A percentile compares a stretch with the other conserved stretches of the same genome.
Evolutionary conservation across 805 yeast genomes (phyloP).

Genomic region (Starmera dryadoides): DNA sequence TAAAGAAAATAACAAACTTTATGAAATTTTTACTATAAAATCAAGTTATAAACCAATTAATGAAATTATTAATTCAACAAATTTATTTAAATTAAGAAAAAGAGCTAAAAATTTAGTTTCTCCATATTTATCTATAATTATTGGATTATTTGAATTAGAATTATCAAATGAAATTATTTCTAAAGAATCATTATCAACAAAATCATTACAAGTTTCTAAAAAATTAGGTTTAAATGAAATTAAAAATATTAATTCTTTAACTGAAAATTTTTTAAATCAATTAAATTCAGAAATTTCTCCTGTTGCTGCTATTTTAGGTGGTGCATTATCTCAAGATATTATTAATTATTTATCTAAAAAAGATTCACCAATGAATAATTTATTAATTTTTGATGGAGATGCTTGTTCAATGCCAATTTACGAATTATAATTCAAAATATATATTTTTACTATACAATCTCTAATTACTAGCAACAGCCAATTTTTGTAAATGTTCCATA

Average conservation of each 20-base stretch:
- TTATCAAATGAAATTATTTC: slow-evolving; percentile 18
- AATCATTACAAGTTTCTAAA: slow-evolving; percentile 24
- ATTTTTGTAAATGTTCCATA: slow-evolving; percentile 89
- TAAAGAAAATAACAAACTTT: slow-evolving; percentile 25
- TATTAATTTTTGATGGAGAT: slow-evolving; percentile 68
- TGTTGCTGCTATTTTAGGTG: slow-evolving; percentile 83
- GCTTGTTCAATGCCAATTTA: slow-evolving; percentile 74
- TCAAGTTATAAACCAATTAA: slow-evolving; percentile 30
- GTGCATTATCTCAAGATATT: slow-evolving; percentile 83
- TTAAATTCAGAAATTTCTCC: slow-evolving; percentile 67
- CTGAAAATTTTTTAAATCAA: slow-evolving; percentile 35
- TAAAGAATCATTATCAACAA: slow-evolving; percentile 20
- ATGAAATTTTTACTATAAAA: slow-evolving; percentile 30
- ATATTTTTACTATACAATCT: neutral
- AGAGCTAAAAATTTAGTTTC: slow-evolving; percentile 41
- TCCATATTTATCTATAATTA: slow-evolving; percentile 49
- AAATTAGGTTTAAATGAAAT: slow-evolving; percentile 33
- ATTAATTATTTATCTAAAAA: slow-evolving; percentile 72
- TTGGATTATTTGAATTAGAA: slow-evolving; percentile 49
- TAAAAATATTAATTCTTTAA: slow-evolving; percentile 27
- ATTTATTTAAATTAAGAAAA: slow-evolving; percentile 20
- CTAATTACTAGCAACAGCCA: slow-evolving; percentile 55
- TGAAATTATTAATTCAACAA: slow-evolving; percentile 23
- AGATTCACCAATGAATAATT: slow-evolving; percentile 77
- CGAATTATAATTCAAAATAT: slow-evolving; percentile 24